A percentile compares a stretch with the other conserved stretches of the same genome.
These are phyloP conservation scores for Eucalyptus marginata DNA, from an alignment of 345 rosid species.

Conservation along the genomic window DNA sequence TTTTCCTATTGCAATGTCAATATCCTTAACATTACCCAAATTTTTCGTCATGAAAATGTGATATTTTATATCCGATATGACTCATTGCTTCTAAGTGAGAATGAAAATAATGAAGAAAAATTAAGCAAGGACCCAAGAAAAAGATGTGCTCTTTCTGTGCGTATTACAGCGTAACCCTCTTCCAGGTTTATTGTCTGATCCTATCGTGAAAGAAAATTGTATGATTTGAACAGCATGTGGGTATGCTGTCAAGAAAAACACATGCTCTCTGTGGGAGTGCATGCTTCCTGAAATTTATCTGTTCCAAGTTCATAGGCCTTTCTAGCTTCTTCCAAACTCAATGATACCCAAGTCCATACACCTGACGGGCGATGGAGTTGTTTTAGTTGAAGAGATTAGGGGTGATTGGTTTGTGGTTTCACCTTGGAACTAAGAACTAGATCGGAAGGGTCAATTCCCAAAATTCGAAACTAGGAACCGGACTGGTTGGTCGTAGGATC, in stretches of 20 bases:
- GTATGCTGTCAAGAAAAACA: not conserved
- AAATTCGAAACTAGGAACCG: no score
- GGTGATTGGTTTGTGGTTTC: no score
- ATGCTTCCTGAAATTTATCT: not conserved
- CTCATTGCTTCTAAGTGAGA: not conserved
- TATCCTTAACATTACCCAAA: not conserved
- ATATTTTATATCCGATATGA: not conserved
- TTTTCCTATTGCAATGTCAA: not conserved
- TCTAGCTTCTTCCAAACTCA: not conserved
- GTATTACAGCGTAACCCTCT: not conserved
- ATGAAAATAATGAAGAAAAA: not conserved
- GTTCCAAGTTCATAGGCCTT: not conserved
- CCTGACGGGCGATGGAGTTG: not conserved
- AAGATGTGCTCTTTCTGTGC: not conserved
- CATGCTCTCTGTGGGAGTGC: not conserved
- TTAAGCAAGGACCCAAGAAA: not conserved
- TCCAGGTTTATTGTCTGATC: not conserved
- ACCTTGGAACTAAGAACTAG: no score
- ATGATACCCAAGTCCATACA: not conserved
- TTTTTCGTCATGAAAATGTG: no score
- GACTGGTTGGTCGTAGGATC: no score
- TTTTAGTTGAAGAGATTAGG: not conserved
- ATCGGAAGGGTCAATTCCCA: no score
- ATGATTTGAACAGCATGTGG: not conserved
- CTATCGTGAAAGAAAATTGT: not conserved